phyloP scores from a whole-genome alignment of 2,329 filamentous ascomycete genomes.

The Ophiostoma populinum region DNA sequence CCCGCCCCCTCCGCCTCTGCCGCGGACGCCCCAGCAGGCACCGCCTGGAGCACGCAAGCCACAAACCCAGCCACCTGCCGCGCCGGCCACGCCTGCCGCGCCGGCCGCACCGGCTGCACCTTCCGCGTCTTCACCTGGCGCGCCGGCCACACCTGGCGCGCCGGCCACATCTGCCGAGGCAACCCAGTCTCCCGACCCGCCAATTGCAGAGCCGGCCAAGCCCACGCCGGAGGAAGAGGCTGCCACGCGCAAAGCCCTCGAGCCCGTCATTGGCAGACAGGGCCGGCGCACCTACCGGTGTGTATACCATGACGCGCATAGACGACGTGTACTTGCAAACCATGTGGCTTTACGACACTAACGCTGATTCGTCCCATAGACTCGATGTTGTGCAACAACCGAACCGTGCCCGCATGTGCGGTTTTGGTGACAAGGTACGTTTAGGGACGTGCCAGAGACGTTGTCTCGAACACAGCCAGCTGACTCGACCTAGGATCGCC shows the following conservation, averaged over 20 bases:
- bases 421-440: conserved; percentile 93
- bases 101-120: neutral
- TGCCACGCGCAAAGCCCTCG: conserved; percentile 11
- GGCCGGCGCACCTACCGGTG: conserved; percentile 12
- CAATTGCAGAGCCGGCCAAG: conserved; percentile 6
- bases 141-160: neutral
- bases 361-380: conserved; percentile 20
- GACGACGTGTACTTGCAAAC: too few species aligned
- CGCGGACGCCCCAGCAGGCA: neutral
- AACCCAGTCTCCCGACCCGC: conserved; percentile 4
- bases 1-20: neutral
- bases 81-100: neutral
- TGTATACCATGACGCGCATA: neutral
- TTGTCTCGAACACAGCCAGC: too few species aligned
- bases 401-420: conserved; percentile 88
- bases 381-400: conserved; percentile 81
- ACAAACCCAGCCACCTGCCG: neutral
- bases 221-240: conserved; percentile 10
- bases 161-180: neutral
- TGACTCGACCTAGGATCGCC: conserved; percentile 48
- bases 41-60: neutral
- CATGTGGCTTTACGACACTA: conserved; percentile 4
- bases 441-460: too few species aligned
- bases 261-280: conserved; percentile 10
- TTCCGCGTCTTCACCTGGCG: conserved; percentile 4